Evolutionary conservation across 2,329 filamentous ascomycete genomes (phyloP), one percentile per base, ranked within the genome.

Genomic region (Botrytis fragariae): DNA sequence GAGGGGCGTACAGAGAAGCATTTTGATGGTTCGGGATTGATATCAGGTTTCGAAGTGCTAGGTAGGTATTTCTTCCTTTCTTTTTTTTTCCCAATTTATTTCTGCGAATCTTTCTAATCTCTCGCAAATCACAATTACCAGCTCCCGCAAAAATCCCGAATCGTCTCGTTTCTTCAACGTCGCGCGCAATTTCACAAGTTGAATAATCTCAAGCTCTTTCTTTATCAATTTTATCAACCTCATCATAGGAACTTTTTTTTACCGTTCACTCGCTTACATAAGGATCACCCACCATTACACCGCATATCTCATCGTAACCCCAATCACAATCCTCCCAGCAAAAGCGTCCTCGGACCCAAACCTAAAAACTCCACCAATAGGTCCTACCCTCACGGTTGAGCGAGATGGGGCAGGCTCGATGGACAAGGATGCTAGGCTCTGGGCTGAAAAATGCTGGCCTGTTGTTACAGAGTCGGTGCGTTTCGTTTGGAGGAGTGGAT

Each of bases 1-100:
- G 25, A 29, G 35, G 51, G n/a, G 25, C 70, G 4, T 68, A 72
- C 70, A 72, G 70, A 72, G 70, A 29, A 72, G 70, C 70, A 72
- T 72, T 60, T 68, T 72, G 70, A 37, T 69, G 35, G n/a, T 6
- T 25, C 18, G 25, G 32, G 12, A 35, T 51, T 29, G 22, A 51
- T 37, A 25, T 51, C 18, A 16, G 20, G 4, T 48, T 29, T 37
- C 48, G 48, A 20, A 14, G 29, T 69, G 25, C 45, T 29, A 2
- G 20, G 10, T 29, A 7, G 12, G n/a, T 29, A 29, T 35, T 69
- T 16, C 25, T 25, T 57, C 9, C 51, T n/a, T 54, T 14, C 18
- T 29, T 57, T 22, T 39, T 37, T 22, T 35, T 4, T 14, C 22
- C 1, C 25, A 22, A 29, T 37, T 37, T 29, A 9, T 18, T 39